phyloP scores from a whole-genome alignment of 2,329 filamentous ascomycete genomes.

The Emericellopsis cladophorae region DNA sequence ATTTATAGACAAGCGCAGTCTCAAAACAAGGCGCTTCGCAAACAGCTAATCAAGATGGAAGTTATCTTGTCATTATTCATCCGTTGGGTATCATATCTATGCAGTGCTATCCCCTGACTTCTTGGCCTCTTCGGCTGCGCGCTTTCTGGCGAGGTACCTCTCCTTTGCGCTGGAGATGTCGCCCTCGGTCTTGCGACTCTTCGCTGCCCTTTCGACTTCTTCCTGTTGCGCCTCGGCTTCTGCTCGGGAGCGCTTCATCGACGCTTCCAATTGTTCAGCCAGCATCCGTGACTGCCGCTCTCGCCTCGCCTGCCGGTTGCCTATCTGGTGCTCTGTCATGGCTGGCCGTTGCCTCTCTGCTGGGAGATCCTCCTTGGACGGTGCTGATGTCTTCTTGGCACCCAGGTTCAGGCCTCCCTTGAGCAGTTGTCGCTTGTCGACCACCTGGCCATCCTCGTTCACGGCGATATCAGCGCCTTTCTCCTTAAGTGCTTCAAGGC shows the following conservation, averaged over 20 bases:
- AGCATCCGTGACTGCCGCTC: conserved; percentile 71
- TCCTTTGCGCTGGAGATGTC: conserved; percentile 71
- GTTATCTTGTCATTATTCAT: background rate
- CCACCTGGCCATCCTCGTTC: conserved; percentile 74
- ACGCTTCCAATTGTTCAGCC: conserved; percentile 62
- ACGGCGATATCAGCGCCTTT: conserved; percentile 49
- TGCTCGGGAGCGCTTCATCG: conserved; percentile 58
- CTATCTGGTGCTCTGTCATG: conserved; percentile 25
- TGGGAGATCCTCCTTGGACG: conserved; percentile 10
- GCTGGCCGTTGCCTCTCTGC: conserved; percentile 18
- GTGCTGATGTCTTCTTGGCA: conserved; percentile 41
- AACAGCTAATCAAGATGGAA: background rate
- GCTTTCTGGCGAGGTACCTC: conserved; percentile 66
- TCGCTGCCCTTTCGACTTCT: conserved; percentile 51
- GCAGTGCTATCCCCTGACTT: conserved; percentile 14
- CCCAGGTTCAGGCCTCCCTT: conserved; percentile 63
- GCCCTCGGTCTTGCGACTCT: conserved; percentile 64
- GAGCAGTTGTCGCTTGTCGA: conserved; percentile 73
- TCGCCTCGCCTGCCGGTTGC: conserved; percentile 53
- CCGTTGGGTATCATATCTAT: background rate
- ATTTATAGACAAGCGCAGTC: too few species aligned
- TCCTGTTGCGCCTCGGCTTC: conserved; percentile 53
- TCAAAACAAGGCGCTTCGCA: background rate
- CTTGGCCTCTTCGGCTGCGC: conserved; percentile 58
- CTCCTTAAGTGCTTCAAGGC: conserved; percentile 55